Conservation (phyloP, 2,329 filamentous ascomycete genomes). For the Xylaria sp. region DNA sequence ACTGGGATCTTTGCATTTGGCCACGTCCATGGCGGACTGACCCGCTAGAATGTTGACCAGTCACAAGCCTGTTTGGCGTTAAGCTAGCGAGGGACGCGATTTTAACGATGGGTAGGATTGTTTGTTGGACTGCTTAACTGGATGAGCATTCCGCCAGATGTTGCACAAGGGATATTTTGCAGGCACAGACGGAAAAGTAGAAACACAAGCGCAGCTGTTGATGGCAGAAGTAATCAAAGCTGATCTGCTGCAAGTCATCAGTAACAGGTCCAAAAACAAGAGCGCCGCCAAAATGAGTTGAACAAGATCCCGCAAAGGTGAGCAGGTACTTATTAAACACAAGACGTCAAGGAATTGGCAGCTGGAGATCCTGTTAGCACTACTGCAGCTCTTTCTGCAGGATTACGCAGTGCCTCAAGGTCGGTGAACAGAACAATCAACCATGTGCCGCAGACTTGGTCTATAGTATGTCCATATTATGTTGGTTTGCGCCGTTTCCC, state of each 20-base stretch:
- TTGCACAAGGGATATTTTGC: not conserved
- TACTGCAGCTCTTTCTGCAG: not conserved
- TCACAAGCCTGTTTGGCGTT: conserved; percentile 5
- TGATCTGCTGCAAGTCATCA: not conserved
- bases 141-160: not conserved
- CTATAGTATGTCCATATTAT: not conserved
- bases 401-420: conserved; percentile 13
- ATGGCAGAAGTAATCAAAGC: not conserved
- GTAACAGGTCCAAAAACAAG: conserved; percentile 5
- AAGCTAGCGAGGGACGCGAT: not conserved
- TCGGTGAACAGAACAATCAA: conserved; percentile 15
- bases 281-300: not conserved
- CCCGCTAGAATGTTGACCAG: conserved; percentile 22
- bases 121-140: conserved; percentile 1
- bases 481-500: conserved; percentile 11
- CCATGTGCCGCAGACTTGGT: conserved; percentile 11
- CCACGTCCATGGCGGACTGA: conserved; percentile 23
- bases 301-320: not conserved
- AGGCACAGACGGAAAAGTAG: not conserved
- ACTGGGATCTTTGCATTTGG: conserved; percentile 33
- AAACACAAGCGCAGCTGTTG: not conserved
- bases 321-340: not conserved
- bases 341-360: not conserved
- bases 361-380: conserved; percentile 5
- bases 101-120: not conserved